Conservation (phyloP, 148 eudicot genomes). For the Fagopyrum esculentum region DNA sequence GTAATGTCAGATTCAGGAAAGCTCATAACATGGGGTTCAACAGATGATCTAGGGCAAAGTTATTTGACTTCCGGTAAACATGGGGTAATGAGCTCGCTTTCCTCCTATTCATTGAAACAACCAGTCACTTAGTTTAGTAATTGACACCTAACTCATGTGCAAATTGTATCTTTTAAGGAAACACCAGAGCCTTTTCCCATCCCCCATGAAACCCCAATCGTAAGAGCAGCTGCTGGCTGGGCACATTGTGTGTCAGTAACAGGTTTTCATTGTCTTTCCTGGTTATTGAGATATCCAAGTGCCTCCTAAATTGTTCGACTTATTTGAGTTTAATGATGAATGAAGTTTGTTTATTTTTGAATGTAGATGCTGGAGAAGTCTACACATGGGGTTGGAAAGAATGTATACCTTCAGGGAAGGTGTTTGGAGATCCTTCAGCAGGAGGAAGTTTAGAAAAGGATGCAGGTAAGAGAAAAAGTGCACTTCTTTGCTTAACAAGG, state of each 20-base stretch:
- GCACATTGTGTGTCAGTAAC: constrained; percentile 92
- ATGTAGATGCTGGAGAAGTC: constrained; percentile 63
- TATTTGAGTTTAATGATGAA: constrained; percentile 15
- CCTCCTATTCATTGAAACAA: neutral
- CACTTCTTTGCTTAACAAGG: constrained; percentile 54
- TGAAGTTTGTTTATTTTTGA: neutral
- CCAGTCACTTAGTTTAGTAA: neutral
- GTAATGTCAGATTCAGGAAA: constrained; percentile 58
- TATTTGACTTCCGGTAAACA: constrained; percentile 93
- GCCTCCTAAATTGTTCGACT: neutral
- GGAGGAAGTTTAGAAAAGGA: constrained; percentile 56
- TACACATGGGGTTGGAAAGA: constrained; percentile 99
- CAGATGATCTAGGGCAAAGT: constrained; percentile 96
- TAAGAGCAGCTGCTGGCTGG: constrained; percentile 95
- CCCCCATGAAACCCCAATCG: constrained; percentile 55
- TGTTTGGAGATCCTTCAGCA: constrained; percentile 52
- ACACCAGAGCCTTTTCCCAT: constrained; percentile 93
- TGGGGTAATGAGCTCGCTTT: constrained; percentile 52
- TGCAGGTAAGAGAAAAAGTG: constrained; percentile 30
- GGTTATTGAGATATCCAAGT: neutral
- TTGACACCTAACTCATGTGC: constrained; percentile 18
- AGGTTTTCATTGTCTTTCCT: constrained; percentile 37
- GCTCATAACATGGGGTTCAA: constrained; percentile 97
- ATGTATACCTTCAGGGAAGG: constrained; percentile 88
- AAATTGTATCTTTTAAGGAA: constrained; percentile 49